A percentile compares a stretch with the other conserved stretches of the same genome.
Evolutionary conservation across 495 filamentous ascomycete genomes (phyloP).

Genomic region (Aspergillus coremiiformis): DNA sequence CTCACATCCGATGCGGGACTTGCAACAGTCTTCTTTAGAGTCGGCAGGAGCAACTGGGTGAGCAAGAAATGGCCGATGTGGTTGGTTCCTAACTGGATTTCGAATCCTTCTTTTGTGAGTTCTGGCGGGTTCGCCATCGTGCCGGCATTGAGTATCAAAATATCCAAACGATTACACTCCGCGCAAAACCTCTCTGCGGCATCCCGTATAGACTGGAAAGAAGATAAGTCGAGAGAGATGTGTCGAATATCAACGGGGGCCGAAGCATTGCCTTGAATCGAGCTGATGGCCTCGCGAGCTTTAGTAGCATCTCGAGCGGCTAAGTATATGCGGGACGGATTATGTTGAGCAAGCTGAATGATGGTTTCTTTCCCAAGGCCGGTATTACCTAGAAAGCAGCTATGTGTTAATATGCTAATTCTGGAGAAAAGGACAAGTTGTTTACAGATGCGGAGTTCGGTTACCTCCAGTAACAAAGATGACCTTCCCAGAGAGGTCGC

Average conservation of each 20-base stretch:
- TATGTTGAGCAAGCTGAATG: conserved; percentile 52
- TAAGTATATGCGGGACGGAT: conserved; percentile 56
- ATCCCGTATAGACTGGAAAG: conserved; percentile 44
- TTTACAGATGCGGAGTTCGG: not conserved
- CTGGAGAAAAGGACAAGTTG: not conserved
- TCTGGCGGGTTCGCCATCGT: conserved; percentile 48
- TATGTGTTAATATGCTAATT: not conserved
- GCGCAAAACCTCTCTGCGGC: conserved; percentile 41
- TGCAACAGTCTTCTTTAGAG: conserved; percentile 37
- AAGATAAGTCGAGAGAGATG: conserved; percentile 45
- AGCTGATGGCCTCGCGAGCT: conserved; percentile 42
- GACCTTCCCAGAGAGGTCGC: conserved; percentile 48
- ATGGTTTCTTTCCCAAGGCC: conserved; percentile 62
- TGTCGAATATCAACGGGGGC: conserved; percentile 39
- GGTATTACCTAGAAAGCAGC: conserved; percentile 44
- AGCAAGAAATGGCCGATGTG: conserved; percentile 63
- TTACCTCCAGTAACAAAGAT: conserved; percentile 57
- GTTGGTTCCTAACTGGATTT: conserved; percentile 67
- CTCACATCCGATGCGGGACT: conserved; percentile 21
- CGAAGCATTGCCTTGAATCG: conserved; percentile 40
- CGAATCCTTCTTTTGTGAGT: conserved; percentile 55
- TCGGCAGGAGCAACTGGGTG: conserved; percentile 53
- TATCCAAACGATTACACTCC: conserved; percentile 47
- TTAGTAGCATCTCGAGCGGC: conserved; percentile 50
- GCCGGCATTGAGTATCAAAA: conserved; percentile 65